Base-by-base conservation (phyloP, 108 stramenopile species). In the Nitzschia sp. region DNA sequence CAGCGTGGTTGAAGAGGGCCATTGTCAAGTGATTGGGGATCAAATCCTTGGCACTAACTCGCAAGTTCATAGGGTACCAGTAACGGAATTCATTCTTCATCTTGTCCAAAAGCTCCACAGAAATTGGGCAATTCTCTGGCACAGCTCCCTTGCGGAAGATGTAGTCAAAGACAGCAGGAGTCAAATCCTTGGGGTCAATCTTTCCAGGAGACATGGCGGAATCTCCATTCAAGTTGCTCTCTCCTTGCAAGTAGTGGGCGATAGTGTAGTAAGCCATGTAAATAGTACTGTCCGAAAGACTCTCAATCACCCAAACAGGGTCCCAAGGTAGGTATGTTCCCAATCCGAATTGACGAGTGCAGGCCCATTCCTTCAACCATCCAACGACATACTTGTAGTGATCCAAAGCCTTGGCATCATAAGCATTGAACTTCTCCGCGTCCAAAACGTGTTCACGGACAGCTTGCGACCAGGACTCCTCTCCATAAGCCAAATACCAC, bases 261-360 rank as follows among this genome's bases (percentile, higher is more conserved):
- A 99, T 92, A 3, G 97, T 95, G 78, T 99, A 99, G 76, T 93
- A 99, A 12, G 98, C 89, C 98, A 99, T 99, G 88, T 99, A 98
- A 63, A 99, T 97, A 41, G 98, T 99, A 70, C 89, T 91, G 81
- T 99, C 98, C 46, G 93, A 93, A 46, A 98, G 81, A 70, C 90
- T 92, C 73, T 99, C 98, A 76, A 99, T 99, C 17, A 99, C 95
- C 91, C 95, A 99, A 53, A 78, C 72, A 63, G 85, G 83, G 79
- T 99, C 98, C 98, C 98, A 99, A 8, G 98, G 98, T 41, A 99
- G 72, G 57, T 73, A 80, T 8, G 98, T 97, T 61, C 98, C 98
- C 44, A 99, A 83, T 22, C 98, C 98, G 71, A 99, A 99, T 53
- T 93, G 88, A 19, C 98, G 78, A 15, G 94, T 94, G 81, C 98